Base-by-base conservation (phyloP, 1,139 yeast genomes). In the Ashbya aceris region DNA sequence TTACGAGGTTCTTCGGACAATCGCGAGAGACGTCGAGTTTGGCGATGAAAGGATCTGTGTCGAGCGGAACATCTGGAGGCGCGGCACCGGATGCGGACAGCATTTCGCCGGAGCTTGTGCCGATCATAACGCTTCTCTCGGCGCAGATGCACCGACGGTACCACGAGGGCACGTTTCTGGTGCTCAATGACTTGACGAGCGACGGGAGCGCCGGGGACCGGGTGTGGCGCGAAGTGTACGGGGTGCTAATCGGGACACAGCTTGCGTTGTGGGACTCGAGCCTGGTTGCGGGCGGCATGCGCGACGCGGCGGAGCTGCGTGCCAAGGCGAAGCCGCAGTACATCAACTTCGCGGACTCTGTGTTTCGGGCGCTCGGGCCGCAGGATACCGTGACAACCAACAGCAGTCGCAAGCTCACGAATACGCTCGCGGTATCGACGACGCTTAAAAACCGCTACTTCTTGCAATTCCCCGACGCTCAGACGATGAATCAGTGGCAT, bases 191-290 rank as follows among this genome's bases (percentile, higher is more conserved):
- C 54, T 66, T 83, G 51, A 78, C 79, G 55, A 76, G 83, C 12
- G 95, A 87, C 53, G 98, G 97, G 8, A 76, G 81, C 47, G 91
- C 95, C 0, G 70, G 73, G 2, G 86, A 82, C 42, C 71, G 96
- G 40, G 74, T 75, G 54, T 91, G 98, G 98, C 73, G 74, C 46
- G 96, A 91, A 61, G 96, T 87, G 12, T 91, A 83, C 61, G 97
- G 95, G 37, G 86, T 85, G 26, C 69, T 91, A 38, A 77, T 86
- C 7, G 98, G 98, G 11, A 84, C 87, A 46, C 95, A 87, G 54
- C 67, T 91, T 47, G 94, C 96, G 1, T 76, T 85, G 50, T 89
- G 96, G 96, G 89, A 86, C 61, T 94, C 95, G 1, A 80, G 79
- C 35, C 74, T 74, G 48, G 67, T 87, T 47, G 83, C 84, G 27